These are phyloP conservation scores for Lachancea quebecensis DNA, from an alignment of 805 yeast species.

Conservation along the genomic window DNA sequence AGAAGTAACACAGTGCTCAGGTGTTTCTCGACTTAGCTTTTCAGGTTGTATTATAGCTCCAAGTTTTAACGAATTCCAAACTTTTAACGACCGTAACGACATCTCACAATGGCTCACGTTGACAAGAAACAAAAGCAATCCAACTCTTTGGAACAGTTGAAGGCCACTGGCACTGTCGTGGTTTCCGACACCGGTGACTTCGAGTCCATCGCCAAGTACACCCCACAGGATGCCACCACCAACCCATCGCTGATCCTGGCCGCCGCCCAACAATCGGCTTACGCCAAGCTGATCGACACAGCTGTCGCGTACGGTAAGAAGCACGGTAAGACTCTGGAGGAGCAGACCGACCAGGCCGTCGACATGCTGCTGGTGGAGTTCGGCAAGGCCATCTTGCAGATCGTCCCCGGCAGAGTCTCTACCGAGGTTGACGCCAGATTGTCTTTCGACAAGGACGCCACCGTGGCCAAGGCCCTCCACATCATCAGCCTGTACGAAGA, in stretches of 20 bases:
- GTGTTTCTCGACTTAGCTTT: neutral
- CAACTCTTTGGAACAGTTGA: conserved; percentile 84
- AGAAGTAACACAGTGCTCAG: neutral
- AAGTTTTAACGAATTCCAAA: neutral
- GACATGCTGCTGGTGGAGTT: conserved; percentile 93
- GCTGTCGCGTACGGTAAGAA: conserved; percentile 82
- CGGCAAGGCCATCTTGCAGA: conserved; percentile 85
- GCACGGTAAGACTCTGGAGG: conserved; percentile 44
- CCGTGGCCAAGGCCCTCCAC: conserved; percentile 88
- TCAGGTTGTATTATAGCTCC: no score
- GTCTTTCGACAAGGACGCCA: conserved; percentile 91
- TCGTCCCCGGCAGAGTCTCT: conserved; percentile 98
- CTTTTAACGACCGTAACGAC: neutral
- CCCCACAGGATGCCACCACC: conserved; percentile 99
- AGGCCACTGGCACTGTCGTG: conserved; percentile 91
- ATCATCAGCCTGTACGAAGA: conserved; percentile 81
- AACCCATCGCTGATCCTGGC: conserved; percentile 97
- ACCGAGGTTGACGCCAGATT: conserved; percentile 99
- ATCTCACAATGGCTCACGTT: conserved; percentile 12
- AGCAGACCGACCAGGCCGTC: conserved; percentile 73
- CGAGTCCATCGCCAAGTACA: conserved; percentile 93
- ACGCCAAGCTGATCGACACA: conserved; percentile 80
- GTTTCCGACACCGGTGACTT: conserved; percentile 99
- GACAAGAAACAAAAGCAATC: conserved; percentile 36
- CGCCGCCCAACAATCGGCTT: conserved; percentile 85